phyloP scores from a whole-genome alignment of 768 basidiomycete species.

The Cyathus striatus region DNA sequence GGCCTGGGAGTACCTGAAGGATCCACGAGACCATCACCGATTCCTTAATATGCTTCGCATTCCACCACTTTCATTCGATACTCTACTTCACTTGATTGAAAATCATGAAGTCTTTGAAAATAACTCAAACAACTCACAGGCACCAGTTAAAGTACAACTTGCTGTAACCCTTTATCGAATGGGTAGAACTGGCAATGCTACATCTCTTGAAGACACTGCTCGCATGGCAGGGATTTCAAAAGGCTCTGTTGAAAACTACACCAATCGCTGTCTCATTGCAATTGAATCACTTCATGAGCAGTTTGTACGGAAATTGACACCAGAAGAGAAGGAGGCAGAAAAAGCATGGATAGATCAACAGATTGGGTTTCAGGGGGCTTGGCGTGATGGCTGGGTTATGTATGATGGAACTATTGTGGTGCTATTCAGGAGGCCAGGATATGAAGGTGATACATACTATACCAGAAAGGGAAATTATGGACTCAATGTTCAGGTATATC shows the following conservation, averaged over 20 bases:
- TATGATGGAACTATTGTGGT: constrained; percentile 29
- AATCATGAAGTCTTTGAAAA: constrained; percentile 20
- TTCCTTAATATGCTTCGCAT: constrained; percentile 18
- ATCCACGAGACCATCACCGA: constrained; percentile 13
- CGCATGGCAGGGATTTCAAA: constrained; percentile 17
- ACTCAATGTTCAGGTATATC: constrained; percentile 25
- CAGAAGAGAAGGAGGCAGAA: constrained; percentile 25
- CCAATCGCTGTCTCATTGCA: constrained; percentile 20
- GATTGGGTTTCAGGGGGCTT: constrained; percentile 21
- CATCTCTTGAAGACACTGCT: constrained; percentile 21
- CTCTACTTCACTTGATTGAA: constrained; percentile 20
- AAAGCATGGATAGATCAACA: constrained; percentile 28
- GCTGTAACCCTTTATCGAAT: constrained; percentile 21
- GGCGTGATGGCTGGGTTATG: constrained; percentile 30
- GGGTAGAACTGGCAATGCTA: constrained; percentile 23
- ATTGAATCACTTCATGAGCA: constrained; percentile 23
- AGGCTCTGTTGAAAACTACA: constrained; percentile 22
- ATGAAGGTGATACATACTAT: constrained; percentile 28
- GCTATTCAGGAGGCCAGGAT: constrained; percentile 18
- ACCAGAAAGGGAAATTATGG: constrained; percentile 30
- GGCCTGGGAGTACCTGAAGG: constrained; percentile 15
- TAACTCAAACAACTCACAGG: constrained; percentile 19
- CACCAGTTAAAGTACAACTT: constrained; percentile 21
- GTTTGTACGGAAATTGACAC: constrained; percentile 20
- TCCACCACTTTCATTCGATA: constrained; percentile 18